Conservation (phyloP, 306 rosid genomes). For the Trifolium dubium region DNA sequence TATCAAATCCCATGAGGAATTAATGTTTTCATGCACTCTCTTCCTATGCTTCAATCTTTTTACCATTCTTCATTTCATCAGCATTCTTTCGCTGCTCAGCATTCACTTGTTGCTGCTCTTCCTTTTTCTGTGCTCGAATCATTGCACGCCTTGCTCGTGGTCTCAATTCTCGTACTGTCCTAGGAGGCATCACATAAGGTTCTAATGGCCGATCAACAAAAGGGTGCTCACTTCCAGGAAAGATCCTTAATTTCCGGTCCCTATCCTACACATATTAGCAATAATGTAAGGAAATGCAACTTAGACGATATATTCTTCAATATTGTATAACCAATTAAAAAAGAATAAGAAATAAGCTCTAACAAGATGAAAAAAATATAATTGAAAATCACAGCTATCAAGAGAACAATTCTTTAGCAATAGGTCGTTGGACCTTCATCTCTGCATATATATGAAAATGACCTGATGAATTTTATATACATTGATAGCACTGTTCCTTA, state of each 20-base stretch:
- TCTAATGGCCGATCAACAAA: conserved; percentile 83
- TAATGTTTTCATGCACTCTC: conserved; percentile 52
- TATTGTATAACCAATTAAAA: background rate
- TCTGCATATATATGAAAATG: conserved; percentile 14
- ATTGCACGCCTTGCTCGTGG: conserved; percentile 90
- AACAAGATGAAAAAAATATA: conserved; percentile 15
- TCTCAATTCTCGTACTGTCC: conserved; percentile 75
- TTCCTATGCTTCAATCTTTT: conserved; percentile 53
- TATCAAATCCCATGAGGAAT: conserved; percentile 24
- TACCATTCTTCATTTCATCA: conserved; percentile 49
- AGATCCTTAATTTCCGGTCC: conserved; percentile 89
- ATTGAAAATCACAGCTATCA: conserved; percentile 17
- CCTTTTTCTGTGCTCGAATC: conserved; percentile 88
- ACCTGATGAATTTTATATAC: background rate
- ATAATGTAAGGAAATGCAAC: conserved; percentile 33
- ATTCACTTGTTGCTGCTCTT: conserved; percentile 65
- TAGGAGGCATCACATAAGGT: conserved; percentile 74
- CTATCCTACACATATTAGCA: conserved; percentile 72
- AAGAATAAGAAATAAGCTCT: background rate
- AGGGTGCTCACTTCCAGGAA: conserved; percentile 79
- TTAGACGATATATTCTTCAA: conserved; percentile 13
- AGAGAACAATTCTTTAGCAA: conserved; percentile 15
- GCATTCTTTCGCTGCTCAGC: conserved; percentile 62
- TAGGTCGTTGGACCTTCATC: conserved; percentile 1
- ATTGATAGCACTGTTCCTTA: background rate